Percentiles rank a stretch among this genome's conserved stretches.
phyloP scores from a whole-genome alignment of 805 yeast species.

The Zygosaccharomyces pseudorouxii region DNA sequence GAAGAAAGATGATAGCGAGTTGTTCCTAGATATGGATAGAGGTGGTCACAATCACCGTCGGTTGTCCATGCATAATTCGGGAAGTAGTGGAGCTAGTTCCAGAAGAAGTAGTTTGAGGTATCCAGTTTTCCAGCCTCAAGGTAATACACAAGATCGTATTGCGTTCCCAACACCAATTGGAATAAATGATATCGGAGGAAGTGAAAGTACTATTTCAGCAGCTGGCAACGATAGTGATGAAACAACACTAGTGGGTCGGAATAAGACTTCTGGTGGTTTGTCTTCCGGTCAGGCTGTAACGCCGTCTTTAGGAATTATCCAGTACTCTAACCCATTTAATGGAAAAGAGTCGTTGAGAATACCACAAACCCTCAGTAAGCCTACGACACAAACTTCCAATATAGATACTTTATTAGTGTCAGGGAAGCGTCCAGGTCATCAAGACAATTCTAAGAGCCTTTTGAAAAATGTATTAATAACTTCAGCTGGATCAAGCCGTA shows the following conservation, averaged over 20 bases:
- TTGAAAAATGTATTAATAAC: constrained; percentile 17
- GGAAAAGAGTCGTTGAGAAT: constrained; percentile 8
- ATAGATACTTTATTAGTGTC: constrained; percentile 12
- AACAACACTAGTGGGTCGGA: constrained; percentile 4
- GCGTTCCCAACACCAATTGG: constrained; percentile 3
- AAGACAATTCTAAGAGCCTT: constrained; percentile 17
- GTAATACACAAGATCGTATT: constrained; percentile 5
- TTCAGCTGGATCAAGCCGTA: constrained; percentile 13
- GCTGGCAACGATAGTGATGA: constrained; percentile 1
- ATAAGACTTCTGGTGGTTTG: not conserved
- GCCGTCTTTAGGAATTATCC: constrained; percentile 1
- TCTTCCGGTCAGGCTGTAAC: not conserved
- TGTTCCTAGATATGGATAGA: constrained; percentile 21
- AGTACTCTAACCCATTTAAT: constrained; percentile 4
- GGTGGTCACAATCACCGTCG: constrained; percentile 20
- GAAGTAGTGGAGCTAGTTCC: constrained; percentile 13
- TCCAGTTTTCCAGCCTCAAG: constrained; percentile 4
- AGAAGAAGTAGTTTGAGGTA: constrained; percentile 12
- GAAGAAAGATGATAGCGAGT: constrained; percentile 15
- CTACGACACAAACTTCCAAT: constrained; percentile 19
- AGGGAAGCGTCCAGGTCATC: constrained; percentile 11
- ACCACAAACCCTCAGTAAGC: constrained; percentile 6
- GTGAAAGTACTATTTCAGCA: constrained; percentile 3
- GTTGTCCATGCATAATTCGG: constrained; percentile 12
- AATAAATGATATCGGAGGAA: not conserved